phyloP scores from a whole-genome alignment of 257 asterid species.

The Craterostigma plantagineum region DNA sequence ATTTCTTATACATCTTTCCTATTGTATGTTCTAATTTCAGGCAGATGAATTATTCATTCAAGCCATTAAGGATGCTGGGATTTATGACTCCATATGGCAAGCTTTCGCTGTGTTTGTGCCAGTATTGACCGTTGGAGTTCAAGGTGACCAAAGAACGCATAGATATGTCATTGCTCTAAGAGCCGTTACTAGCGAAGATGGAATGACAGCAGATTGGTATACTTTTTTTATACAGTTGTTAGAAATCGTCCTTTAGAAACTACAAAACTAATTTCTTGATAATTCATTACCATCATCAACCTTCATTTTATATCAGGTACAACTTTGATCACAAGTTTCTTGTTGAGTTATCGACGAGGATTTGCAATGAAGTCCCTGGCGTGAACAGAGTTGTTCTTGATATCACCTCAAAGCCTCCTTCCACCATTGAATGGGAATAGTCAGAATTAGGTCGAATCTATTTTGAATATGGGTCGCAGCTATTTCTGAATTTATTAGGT shows the following conservation, averaged over 20 bases:
- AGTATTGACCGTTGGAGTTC: constrained; percentile 83
- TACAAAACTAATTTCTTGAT: no score
- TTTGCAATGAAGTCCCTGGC: constrained; percentile 82
- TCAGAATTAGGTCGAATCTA: background rate
- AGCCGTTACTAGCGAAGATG: constrained; percentile 98
- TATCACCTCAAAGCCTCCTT: constrained; percentile 96
- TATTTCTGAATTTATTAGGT: background rate
- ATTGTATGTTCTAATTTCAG: constrained; percentile 18
- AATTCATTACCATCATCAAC: no score
- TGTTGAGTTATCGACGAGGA: constrained; percentile 61
- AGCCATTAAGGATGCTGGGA: constrained; percentile 77
- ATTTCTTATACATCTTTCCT: background rate
- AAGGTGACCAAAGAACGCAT: constrained; percentile 97
- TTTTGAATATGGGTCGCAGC: background rate
- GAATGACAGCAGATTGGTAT: constrained; percentile 99
- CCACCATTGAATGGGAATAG: constrained; percentile 96
- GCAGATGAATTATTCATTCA: constrained; percentile 95
- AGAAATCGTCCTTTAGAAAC: no score
- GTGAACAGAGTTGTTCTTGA: constrained; percentile 96
- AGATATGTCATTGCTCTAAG: constrained; percentile 76
- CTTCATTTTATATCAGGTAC: constrained; percentile 35
- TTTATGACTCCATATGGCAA: constrained; percentile 90
- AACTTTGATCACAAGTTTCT: constrained; percentile 78
- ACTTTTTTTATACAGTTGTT: no score
- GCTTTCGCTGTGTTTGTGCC: constrained; percentile 97